Percentiles rank a stretch among this genome's conserved stretches.
Evolutionary conservation across 345 rosid genomes (phyloP).

Genomic region (Garcia nutans): DNA sequence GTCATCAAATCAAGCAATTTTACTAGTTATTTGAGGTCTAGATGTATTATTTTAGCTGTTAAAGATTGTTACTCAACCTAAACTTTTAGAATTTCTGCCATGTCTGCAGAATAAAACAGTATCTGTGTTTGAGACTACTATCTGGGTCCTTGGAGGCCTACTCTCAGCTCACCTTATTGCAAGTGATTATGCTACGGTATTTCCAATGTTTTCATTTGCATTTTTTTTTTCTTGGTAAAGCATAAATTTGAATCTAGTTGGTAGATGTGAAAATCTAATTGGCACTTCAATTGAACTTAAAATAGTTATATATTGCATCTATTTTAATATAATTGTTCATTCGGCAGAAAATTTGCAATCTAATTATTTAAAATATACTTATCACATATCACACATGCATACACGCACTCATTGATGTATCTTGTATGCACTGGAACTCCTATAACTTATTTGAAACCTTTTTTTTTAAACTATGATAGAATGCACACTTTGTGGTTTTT

Average conservation of each 20-base stretch:
- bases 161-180: slow-evolving; percentile 99
- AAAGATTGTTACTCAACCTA: slow-evolving; percentile 8
- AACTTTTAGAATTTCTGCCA: slow-evolving; percentile 19
- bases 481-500: not conserved
- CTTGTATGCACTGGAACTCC: not conserved
- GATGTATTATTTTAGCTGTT: slow-evolving; percentile 2
- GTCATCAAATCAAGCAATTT: slow-evolving; percentile 1
- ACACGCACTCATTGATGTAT: not conserved
- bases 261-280: not conserved
- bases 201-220: not conserved
- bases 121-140: slow-evolving; percentile 86
- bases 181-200: slow-evolving; percentile 95
- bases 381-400: not conserved
- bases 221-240: slow-evolving; percentile 9
- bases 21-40: not conserved
- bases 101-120: slow-evolving; percentile 89
- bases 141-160: slow-evolving; percentile 93
- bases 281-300: not conserved
- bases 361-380: not conserved
- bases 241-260: not conserved
- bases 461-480: not conserved
- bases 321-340: not conserved
- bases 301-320: not conserved
- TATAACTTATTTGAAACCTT: not conserved
- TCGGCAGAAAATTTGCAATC: not conserved